Conservation (phyloP, 1,284 basidiomycete species). For the Sparassis latifolia region DNA sequence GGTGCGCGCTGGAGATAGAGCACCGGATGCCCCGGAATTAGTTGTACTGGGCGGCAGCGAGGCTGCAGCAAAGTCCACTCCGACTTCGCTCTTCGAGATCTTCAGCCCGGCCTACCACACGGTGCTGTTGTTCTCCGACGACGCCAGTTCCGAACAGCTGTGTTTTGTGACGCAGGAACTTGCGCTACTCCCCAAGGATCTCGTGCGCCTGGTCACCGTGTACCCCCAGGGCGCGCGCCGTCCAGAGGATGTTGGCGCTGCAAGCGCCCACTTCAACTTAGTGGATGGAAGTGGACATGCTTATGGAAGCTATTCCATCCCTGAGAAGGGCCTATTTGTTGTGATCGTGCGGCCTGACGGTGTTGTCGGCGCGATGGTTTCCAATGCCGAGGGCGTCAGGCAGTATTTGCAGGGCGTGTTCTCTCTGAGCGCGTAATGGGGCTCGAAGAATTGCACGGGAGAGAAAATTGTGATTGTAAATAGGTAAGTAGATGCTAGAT, state of each 20-base stretch:
- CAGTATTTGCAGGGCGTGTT: conserved; percentile 20
- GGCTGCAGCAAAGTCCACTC: neutral
- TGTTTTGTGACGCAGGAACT: neutral
- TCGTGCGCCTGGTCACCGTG: neutral
- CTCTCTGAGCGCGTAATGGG: no score
- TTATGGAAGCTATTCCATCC: conserved; percentile 14
- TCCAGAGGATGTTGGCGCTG: neutral
- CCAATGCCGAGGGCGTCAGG: conserved; percentile 19
- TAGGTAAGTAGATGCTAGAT: no score
- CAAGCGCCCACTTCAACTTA: neutral
- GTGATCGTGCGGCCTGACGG: conserved; percentile 31
- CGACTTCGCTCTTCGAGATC: conserved; percentile 20
- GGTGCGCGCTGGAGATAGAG: conserved; percentile 39
- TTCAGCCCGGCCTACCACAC: conserved; percentile 19
- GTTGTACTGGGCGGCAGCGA: conserved; percentile 4
- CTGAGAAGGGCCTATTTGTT: conserved; percentile 11
- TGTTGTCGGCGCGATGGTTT: conserved; percentile 28
- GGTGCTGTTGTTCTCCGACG: conserved; percentile 19
- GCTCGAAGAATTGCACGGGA: no score
- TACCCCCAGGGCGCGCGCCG: neutral
- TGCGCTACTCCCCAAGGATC: neutral
- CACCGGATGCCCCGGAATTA: conserved; percentile 36
- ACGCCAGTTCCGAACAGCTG: neutral
- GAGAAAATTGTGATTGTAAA: no score
- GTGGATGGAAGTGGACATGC: conserved; percentile 15